A percentile compares a stretch with the other conserved stretches of the same genome.
phyloP scores from a whole-genome alignment of 441 rosid genomes.

The Kokia cookei region DNA sequence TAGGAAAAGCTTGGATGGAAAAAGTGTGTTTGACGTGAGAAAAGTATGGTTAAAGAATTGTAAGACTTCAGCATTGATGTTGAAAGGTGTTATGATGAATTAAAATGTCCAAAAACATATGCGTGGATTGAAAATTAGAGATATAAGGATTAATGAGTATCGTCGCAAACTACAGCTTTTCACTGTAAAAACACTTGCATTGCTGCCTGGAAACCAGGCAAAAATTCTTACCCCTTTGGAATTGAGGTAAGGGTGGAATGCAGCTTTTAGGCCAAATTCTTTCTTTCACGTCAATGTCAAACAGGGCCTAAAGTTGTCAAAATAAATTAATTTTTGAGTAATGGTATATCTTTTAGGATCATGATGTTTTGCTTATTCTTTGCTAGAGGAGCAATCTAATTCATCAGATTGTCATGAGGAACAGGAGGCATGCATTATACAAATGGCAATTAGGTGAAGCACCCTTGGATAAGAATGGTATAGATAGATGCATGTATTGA shows the following conservation, averaged over 20 bases:
- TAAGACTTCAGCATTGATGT: background rate
- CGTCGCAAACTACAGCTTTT: background rate
- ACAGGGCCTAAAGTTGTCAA: background rate
- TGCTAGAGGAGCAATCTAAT: background rate
- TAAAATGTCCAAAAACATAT: background rate
- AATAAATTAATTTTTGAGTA: background rate
- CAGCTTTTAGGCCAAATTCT: background rate
- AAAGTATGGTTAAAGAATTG: background rate
- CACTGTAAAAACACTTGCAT: background rate
- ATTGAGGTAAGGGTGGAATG: background rate
- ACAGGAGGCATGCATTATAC: background rate
- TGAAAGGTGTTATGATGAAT: background rate
- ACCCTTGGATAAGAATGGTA: background rate
- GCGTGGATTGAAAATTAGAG: background rate
- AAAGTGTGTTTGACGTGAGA: background rate
- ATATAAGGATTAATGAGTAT: background rate
- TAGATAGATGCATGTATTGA: background rate
- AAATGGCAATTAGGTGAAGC: background rate
- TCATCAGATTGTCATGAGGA: background rate
- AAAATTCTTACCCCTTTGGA: background rate
- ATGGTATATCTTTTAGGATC: background rate
- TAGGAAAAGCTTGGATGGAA: background rate
- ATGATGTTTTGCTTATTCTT: background rate
- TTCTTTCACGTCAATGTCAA: background rate
- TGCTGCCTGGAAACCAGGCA: background rate